Evolutionary conservation across 371 early-diverging fungal species (phyloP), one percentile per base, ranked within the genome.

Genomic region (Rhizopus microsporus): DNA sequence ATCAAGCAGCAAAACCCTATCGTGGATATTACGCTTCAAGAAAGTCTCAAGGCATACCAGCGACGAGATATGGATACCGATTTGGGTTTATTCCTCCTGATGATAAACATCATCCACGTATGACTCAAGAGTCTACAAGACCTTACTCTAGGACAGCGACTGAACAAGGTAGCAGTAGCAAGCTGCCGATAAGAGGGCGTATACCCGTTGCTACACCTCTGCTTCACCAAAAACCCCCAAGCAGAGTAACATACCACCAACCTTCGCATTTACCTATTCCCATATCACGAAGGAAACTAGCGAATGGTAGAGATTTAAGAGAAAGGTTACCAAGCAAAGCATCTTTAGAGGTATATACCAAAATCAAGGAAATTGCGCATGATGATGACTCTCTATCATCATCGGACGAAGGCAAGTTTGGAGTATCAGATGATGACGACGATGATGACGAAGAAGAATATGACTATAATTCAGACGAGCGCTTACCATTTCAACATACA

Each of bases 291-390:
- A 12, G 43, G 3, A 54, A 58, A 5, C 15, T 62, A 9, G 49
- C 67, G 0, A 59, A 58, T n/a, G 56, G 55, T 8, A 64, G 68
- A 6, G 54, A 57, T 35, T 55, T 68, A 31, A 72, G 75, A n/a
- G 74, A 71, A 53, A 48, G 70, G n/a, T 37, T 75, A 4, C 67
- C 67, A 0, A 75, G 77, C 33, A 79, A 78, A 52, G 74, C 86
- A 1, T 74, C 74, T 3, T 75, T 87, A 38, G 85, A 86, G 34
- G 81, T 86, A 1, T 88, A 82, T 59, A 73, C 75, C 1, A 85
- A 82, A 7, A 74, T 80, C 15, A 76, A 78, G 12, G 87, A 82
- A 30, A 74, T 84, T 0, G 78, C 76, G 6, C 77, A 75, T 23
- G 82, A 83, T 49, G 71, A 66, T 30, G 81, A 82, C 9, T 56